A percentile compares a stretch with the other conserved stretches of the same genome.
Conservation (phyloP, 2,329 filamentous ascomycete genomes). For the Epichloe brachyelytri region DNA sequence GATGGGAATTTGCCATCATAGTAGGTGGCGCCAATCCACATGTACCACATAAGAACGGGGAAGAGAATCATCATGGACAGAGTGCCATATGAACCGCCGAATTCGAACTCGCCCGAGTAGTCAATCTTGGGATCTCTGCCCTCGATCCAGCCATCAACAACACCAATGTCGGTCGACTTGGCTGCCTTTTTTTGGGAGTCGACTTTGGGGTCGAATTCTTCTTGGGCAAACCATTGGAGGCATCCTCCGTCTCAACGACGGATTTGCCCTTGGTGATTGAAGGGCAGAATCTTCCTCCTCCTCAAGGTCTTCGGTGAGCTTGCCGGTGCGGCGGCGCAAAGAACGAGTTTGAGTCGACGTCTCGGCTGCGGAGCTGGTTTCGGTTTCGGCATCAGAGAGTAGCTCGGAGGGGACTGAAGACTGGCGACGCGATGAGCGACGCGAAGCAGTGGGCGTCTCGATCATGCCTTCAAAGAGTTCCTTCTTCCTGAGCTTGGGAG, state of each 20-base stretch:
- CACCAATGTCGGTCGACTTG: conserved; percentile 9
- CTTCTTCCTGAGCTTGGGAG: conserved; percentile 35
- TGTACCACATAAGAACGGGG: conserved; percentile 95
- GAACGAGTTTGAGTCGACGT: conserved; percentile 21
- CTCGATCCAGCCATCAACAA: conserved; percentile 43
- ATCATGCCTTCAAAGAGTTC: conserved; percentile 50
- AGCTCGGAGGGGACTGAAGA: conserved; percentile 31
- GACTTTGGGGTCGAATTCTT: background rate
- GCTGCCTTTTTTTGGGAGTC: conserved; percentile 5
- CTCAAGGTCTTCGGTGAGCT: conserved; percentile 37
- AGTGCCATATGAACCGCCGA: conserved; percentile 76
- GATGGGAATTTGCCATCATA: conserved; percentile 74
- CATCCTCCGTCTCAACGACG: conserved; percentile 11
- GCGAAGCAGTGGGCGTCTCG: conserved; percentile 33
- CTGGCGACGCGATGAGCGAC: conserved; percentile 36
- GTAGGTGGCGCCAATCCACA: conserved; percentile 94
- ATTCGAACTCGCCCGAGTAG: conserved; percentile 58
- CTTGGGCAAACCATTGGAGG: conserved; percentile 16
- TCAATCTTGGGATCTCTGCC: conserved; percentile 51
- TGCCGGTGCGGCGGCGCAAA: conserved; percentile 33
- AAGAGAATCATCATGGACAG: conserved; percentile 81
- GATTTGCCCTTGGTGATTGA: conserved; percentile 20
- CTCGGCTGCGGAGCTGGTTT: conserved; percentile 36
- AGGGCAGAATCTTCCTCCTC: conserved; percentile 26
- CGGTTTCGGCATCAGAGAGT: conserved; percentile 33